phyloP scores from a whole-genome alignment of 2,329 filamentous ascomycete species.

The Xylaria sp. region DNA sequence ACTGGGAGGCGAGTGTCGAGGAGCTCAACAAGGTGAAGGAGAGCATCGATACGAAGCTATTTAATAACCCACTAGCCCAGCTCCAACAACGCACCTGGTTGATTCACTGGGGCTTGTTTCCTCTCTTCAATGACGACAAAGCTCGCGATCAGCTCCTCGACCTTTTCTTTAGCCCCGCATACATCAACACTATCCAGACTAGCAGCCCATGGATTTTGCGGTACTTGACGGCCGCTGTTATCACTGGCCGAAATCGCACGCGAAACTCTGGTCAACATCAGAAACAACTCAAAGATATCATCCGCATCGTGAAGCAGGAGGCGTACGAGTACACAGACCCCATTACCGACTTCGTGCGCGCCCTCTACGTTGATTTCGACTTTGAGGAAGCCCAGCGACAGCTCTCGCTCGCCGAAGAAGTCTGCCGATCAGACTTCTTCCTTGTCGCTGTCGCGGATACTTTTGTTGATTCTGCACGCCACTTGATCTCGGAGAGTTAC shows the following conservation, averaged over 20 bases:
- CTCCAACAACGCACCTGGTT: constrained; percentile 97
- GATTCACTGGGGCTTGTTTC: constrained; percentile 98
- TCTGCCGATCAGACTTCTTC: constrained; percentile 96
- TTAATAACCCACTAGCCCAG: constrained; percentile 95
- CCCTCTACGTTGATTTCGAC: constrained; percentile 94
- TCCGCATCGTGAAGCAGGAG: constrained; percentile 95
- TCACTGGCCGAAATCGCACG: constrained; percentile 85
- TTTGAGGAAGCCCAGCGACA: constrained; percentile 96
- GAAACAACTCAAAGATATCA: constrained; percentile 97
- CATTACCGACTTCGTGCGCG: constrained; percentile 95
- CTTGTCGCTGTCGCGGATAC: constrained; percentile 82
- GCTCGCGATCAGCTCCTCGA: constrained; percentile 92
- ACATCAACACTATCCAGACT: constrained; percentile 99
- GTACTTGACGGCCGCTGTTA: constrained; percentile 92
- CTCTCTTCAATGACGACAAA: constrained; percentile 96
- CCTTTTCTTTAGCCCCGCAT: constrained; percentile 94
- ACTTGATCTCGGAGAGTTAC: constrained; percentile 98
- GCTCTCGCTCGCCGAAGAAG: constrained; percentile 86
- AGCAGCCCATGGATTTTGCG: constrained; percentile 95
- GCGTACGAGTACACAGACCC: constrained; percentile 97
- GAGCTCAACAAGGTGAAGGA: constrained; percentile 92
- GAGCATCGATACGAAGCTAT: constrained; percentile 91
- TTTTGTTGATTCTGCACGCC: constrained; percentile 93
- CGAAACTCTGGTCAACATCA: constrained; percentile 90
- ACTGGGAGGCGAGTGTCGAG: constrained; percentile 94